Evolutionary conservation across 805 yeast genomes (phyloP), one percentile per base, ranked within the genome.

Genomic region (Starmerella tilneyi): DNA sequence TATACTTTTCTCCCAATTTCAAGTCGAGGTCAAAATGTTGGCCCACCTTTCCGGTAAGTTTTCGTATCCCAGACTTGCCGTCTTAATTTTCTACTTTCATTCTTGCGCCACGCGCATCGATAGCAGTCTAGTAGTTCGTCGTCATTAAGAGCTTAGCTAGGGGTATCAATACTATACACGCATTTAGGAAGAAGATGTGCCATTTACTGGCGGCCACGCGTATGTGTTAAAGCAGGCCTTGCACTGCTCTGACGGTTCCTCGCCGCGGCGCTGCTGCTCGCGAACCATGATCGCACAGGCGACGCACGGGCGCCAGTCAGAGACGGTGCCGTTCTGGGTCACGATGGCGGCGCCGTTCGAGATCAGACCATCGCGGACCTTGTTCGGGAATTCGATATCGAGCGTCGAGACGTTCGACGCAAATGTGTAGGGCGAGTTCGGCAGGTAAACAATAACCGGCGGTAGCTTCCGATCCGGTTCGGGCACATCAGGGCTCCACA

Each of bases 251-350:
- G 75, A 63, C 52, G 79, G 77, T 13, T 71, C 67, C 15, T 68
- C 63, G 23, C 77, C 76, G 35, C 66, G 61, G 59, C 83, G 70
- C 65, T 81, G 86, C 62, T 79, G 78, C 31, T 78, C 72, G 62
- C 92, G 75, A 62, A 81, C 76, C 46, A 82, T 67, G 35, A 81
- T 73, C 8, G 89, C 89, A 69, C 92, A 82, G 2, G 81, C 79
- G 44, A 82, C 72, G 66, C 92, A 81, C 5, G 75, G 70, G 36
- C 72, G 65, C 75, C 79, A 81, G 31, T 78, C 74, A 2, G 66
- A 59, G 54, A 79, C 86, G 22, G 76, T 58, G 23, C 72, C 61
- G 58, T 81, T 81, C 56, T 79, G 69, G 1, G 84, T 67, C 5
- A 79, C 69, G 7, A 73, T 70, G 56, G 79, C 84, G 57, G 75